Conservation (phyloP, 176 grass and related monocot genomes). For the Oryza coarctata region DNA sequence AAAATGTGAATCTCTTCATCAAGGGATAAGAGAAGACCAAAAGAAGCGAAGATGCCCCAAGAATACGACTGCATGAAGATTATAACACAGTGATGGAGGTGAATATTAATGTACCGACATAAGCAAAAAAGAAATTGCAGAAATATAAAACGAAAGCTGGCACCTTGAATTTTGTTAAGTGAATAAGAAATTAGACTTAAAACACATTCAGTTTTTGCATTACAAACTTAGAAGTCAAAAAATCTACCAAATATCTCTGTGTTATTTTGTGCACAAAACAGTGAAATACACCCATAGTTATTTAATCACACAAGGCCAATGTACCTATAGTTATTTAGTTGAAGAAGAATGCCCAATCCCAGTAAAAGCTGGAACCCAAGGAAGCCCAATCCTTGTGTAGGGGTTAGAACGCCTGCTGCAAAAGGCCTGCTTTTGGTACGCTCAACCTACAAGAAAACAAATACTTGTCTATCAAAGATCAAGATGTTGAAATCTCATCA, state of each 20-base stretch:
- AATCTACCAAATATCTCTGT: neutral
- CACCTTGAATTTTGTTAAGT: neutral
- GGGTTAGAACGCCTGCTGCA: conserved; percentile 68
- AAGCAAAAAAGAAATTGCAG: neutral
- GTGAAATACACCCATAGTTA: neutral
- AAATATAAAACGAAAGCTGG: neutral
- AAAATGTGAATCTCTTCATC: conserved; percentile 96
- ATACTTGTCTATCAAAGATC: neutral
- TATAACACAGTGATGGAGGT: conserved; percentile 10
- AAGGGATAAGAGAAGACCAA: conserved; percentile 90
- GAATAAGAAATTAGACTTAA: neutral
- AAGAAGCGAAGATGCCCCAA: conserved; percentile 81
- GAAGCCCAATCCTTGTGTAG: conserved; percentile 62
- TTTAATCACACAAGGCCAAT: neutral
- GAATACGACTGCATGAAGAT: conserved; percentile 57
- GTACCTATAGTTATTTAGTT: conserved; percentile 87
- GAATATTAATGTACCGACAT: neutral
- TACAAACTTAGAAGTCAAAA: neutral
- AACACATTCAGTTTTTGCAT: neutral
- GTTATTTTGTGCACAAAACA: neutral
- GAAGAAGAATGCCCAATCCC: conserved; percentile 87
- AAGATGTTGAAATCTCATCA: neutral
- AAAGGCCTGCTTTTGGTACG: conserved; percentile 76
- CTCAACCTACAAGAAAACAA: conserved; percentile 54
- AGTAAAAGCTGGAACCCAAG: conserved; percentile 71